Evolutionary conservation across 768 basidiomycete genomes (phyloP).

Genomic region (Naganishia onofrii): DNA sequence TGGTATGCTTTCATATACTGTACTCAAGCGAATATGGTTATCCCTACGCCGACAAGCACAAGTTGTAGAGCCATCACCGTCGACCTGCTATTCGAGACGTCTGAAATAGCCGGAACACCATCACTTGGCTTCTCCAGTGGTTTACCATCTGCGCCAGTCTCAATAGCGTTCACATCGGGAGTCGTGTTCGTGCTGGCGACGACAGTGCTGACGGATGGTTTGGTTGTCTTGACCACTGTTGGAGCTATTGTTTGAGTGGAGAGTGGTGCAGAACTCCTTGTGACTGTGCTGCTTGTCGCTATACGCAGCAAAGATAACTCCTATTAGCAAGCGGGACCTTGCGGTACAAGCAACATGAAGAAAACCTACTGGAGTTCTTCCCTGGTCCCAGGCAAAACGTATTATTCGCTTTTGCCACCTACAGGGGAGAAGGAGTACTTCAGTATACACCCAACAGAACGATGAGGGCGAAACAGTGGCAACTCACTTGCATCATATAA

Average conservation of each 20-base stretch:
- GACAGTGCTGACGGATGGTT: too few relatives aligned
- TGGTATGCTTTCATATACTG: too few relatives aligned
- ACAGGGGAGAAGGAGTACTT: background rate
- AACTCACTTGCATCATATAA: constrained; percentile 10
- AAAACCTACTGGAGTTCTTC: background rate
- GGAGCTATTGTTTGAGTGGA: too few relatives aligned
- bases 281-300: too few relatives aligned
- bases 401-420: constrained; percentile 15
- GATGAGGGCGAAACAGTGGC: too few relatives aligned
- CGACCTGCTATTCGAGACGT: background rate
- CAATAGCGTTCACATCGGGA: too few relatives aligned
- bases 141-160: background rate
- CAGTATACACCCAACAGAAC: too few relatives aligned
- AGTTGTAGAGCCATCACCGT: background rate
- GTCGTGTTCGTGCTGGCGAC: too few relatives aligned
- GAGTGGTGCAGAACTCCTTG: too few relatives aligned
- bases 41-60: background rate
- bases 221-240: too few relatives aligned
- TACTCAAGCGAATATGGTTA: background rate
- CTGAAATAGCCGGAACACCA: background rate
- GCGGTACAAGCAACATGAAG: background rate
- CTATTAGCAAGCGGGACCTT: too few relatives aligned
- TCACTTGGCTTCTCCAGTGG: background rate
- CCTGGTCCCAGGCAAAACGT: background rate
- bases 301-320: too few relatives aligned